These are phyloP conservation scores for Patellifolia procumbens DNA, from an alignment of 179 eudicot genomes.

Conservation along the genomic window DNA sequence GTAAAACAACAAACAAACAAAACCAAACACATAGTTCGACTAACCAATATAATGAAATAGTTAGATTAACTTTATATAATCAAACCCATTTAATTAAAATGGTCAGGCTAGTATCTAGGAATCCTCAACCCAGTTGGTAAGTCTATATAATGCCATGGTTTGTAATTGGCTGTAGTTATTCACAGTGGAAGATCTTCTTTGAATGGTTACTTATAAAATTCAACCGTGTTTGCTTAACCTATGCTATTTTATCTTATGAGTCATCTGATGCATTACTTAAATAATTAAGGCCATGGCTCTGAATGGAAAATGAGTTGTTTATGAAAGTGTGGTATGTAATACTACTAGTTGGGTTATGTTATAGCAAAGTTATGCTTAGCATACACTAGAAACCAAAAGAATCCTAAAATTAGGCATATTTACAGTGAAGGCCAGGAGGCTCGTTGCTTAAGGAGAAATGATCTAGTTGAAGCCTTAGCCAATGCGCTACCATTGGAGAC, in stretches of 20 bases:
- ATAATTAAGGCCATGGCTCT: not conserved
- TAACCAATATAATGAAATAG: too few relatives aligned
- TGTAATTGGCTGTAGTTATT: not conserved
- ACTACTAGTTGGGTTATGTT: not conserved
- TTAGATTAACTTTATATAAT: too few relatives aligned
- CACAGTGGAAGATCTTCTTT: too few relatives aligned
- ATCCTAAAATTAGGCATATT: not conserved
- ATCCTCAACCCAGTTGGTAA: too few relatives aligned
- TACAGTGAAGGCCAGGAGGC: slow-evolving; percentile 29
- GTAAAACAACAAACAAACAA: too few relatives aligned
- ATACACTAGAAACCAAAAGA: too few relatives aligned
- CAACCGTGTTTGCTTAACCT: not conserved
- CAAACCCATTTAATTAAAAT: not conserved
- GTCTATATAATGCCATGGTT: not conserved
- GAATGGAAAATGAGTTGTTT: not conserved
- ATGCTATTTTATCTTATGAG: not conserved
- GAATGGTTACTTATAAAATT: too few relatives aligned
- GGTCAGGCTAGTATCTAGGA: not conserved
- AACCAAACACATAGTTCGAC: too few relatives aligned
- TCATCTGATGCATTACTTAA: not conserved
- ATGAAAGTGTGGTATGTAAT: not conserved
- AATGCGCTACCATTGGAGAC: slow-evolving; percentile 37
- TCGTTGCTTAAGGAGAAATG: slow-evolving; percentile 39
- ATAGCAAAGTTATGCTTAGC: not conserved
- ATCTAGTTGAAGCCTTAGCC: slow-evolving; percentile 38